Conservation (phyloP, 192 early-diverging fungal species). For the Irineochytrium annulatum region DNA sequence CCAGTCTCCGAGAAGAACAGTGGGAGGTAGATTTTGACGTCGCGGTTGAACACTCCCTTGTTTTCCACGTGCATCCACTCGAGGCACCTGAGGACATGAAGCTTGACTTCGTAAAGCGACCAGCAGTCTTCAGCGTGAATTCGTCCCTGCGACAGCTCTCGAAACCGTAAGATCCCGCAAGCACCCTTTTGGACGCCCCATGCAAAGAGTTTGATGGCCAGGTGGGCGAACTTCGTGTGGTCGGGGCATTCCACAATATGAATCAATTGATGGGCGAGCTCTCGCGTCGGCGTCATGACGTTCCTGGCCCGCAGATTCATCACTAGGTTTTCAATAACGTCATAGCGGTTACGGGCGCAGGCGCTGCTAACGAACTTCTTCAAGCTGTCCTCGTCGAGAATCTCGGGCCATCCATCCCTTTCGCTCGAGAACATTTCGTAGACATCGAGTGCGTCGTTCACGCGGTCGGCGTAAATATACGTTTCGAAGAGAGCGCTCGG, state of each 20-base stretch:
- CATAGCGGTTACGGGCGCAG: not conserved
- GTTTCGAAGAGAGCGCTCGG: not conserved
- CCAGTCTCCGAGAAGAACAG: conserved; percentile 11
- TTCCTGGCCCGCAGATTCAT: not conserved
- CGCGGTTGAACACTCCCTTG: conserved; percentile 11
- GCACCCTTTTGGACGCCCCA: conserved; percentile 15
- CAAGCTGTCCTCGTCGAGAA: not conserved
- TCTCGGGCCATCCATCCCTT: not conserved
- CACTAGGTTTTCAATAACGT: not conserved
- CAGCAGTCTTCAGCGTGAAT: conserved; percentile 24
- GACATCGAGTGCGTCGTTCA: not conserved
- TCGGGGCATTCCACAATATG: not conserved
- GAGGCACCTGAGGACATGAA: conserved; percentile 20
- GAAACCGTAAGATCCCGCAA: conserved; percentile 14
- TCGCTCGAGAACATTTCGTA: not conserved
- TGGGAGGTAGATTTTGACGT: conserved; percentile 19
- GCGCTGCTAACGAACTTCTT: not conserved
- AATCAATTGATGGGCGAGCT: not conserved
- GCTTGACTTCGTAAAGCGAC: conserved; percentile 18
- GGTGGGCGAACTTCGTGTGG: not conserved
- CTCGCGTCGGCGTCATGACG: not conserved
- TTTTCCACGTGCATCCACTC: conserved; percentile 21
- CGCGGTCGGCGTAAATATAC: not conserved
- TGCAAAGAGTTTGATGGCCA: conserved; percentile 13
- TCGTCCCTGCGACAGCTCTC: conserved; percentile 12